Percentiles rank a stretch among this genome's conserved stretches.
Conservation (phyloP, 495 filamentous ascomycete species). For the Aspergillus ellipticus region DNA sequence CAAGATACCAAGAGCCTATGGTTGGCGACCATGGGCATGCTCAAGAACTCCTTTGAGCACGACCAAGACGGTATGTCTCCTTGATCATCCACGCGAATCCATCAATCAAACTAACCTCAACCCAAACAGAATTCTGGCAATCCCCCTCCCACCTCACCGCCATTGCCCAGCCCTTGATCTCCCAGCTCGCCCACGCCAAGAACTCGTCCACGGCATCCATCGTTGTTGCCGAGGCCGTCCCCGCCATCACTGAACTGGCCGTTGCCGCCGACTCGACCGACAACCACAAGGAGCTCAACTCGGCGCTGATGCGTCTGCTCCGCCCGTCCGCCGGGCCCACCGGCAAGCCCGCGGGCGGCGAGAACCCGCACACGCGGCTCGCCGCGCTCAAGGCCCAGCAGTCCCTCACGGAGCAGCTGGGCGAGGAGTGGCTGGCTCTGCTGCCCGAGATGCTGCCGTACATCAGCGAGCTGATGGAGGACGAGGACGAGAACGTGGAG, state of each 20-base stretch:
- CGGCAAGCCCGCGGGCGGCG: slow-evolving; percentile 48
- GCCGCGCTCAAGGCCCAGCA: slow-evolving; percentile 77
- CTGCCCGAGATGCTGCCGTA: slow-evolving; percentile 93
- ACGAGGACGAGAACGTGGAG: slow-evolving; percentile 91
- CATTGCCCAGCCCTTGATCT: slow-evolving; percentile 63
- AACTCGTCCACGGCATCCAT: slow-evolving; percentile 29
- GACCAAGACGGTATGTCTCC: slow-evolving; percentile 62
- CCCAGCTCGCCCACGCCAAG: slow-evolving; percentile 60
- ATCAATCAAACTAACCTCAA: slow-evolving; percentile 9
- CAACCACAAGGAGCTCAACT: slow-evolving; percentile 85
- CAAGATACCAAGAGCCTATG: slow-evolving; percentile 55
- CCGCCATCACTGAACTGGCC: slow-evolving; percentile 73
- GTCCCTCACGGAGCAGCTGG: slow-evolving; percentile 69
- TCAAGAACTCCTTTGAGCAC: slow-evolving; percentile 71
- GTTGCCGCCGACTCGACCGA: slow-evolving; percentile 71
- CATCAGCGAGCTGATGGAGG: slow-evolving; percentile 91
- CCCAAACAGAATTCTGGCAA: slow-evolving; percentile 74
- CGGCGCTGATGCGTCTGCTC: slow-evolving; percentile 67
- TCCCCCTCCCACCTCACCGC: slow-evolving; percentile 75
- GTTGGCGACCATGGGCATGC: slow-evolving; percentile 60
- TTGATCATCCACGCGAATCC: neutral
- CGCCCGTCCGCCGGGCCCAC: slow-evolving; percentile 62
- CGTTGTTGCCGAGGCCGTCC: slow-evolving; percentile 46
- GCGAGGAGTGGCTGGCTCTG: slow-evolving; percentile 87
- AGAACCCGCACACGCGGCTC: slow-evolving; percentile 53